These are phyloP conservation scores for Hanseniaspora lachancei DNA, from an alignment of 805 yeast genomes.

Conservation along the genomic window DNA sequence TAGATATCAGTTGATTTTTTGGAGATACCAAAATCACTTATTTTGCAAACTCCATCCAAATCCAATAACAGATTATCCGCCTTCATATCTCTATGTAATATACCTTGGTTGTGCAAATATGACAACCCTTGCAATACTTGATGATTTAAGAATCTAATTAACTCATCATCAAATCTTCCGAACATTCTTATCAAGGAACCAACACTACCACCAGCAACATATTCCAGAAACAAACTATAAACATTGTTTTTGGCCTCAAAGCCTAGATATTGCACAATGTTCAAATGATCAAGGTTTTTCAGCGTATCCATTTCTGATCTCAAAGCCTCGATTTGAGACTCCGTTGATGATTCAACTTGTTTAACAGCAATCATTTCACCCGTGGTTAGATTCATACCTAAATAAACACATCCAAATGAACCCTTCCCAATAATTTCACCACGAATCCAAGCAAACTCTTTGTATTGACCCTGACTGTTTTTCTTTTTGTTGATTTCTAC, in stretches of 20 bases:
- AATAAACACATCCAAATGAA: constrained; percentile 84
- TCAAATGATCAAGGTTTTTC: constrained; percentile 85
- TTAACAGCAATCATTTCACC: constrained; percentile 99
- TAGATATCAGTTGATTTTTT: constrained; percentile 75
- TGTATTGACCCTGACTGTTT: constrained; percentile 53
- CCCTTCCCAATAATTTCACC: constrained; percentile 96
- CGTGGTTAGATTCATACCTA: constrained; percentile 86
- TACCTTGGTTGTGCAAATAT: constrained; percentile 78
- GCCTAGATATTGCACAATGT: constrained; percentile 92
- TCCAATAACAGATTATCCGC: constrained; percentile 86
- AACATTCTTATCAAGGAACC: constrained; percentile 70
- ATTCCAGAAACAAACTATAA: constrained; percentile 80
- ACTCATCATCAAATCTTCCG: constrained; percentile 71
- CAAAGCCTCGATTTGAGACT: constrained; percentile 65
- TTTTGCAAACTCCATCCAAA: constrained; percentile 85
- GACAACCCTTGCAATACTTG: constrained; percentile 77
- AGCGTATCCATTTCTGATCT: constrained; percentile 84
- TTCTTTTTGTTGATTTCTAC: constrained; percentile 55
- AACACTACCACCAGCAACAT: constrained; percentile 96
- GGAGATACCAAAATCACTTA: constrained; percentile 93
- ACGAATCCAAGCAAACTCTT: constrained; percentile 92
- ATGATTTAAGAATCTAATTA: constrained; percentile 57
- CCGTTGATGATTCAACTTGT: constrained; percentile 55
- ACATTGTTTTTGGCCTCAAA: constrained; percentile 64
- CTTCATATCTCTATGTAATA: constrained; percentile 84